Percentiles rank a stretch among this genome's conserved stretches.
Evolutionary conservation across 805 yeast species (phyloP).

Genomic region (Metschnikowia henanensis): DNA sequence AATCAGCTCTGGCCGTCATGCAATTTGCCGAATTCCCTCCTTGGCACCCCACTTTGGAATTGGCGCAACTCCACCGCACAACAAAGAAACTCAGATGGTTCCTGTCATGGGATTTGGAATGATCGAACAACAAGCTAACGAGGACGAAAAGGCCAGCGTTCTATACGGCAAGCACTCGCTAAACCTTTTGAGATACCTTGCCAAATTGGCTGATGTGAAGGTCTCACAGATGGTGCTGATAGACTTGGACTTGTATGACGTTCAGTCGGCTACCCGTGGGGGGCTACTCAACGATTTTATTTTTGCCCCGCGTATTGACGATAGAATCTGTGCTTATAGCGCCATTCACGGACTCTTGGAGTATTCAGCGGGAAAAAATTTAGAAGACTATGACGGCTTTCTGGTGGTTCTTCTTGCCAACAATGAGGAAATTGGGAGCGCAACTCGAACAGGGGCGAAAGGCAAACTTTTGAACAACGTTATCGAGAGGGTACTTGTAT

Average conservation of each 20-base stretch:
- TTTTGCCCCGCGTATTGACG: slow-evolving; percentile 41
- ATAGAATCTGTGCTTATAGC: slow-evolving; percentile 40
- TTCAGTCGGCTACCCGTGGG: slow-evolving; percentile 36
- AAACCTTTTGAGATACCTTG: slow-evolving; percentile 32
- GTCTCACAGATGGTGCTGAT: slow-evolving; percentile 28
- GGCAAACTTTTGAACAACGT: slow-evolving; percentile 32
- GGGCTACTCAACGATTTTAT: slow-evolving; percentile 39
- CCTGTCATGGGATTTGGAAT: slow-evolving; percentile 36
- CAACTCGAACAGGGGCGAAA: slow-evolving; percentile 39
- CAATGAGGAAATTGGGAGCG: slow-evolving; percentile 44
- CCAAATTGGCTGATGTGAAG: slow-evolving; percentile 22
- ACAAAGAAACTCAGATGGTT: slow-evolving; percentile 38
- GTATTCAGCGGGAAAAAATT: slow-evolving; percentile 2
- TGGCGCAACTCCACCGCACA: slow-evolving; percentile 27
- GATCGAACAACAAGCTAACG: slow-evolving; percentile 20
- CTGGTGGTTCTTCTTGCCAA: slow-evolving; percentile 36
- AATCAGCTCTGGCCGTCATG: slow-evolving; percentile 34
- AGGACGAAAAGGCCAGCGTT: slow-evolving; percentile 28
- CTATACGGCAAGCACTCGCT: slow-evolving; percentile 33
- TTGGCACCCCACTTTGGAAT: slow-evolving; percentile 41
- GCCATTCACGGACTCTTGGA: slow-evolving; percentile 36
- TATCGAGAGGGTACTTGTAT: slow-evolving; percentile 17
- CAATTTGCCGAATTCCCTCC: slow-evolving; percentile 40
- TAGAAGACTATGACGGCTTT: slow-evolving; percentile 28
- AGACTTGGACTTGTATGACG: slow-evolving; percentile 40